Base-by-base conservation (phyloP, 2,329 filamentous ascomycete genomes). In the Sporothrix pallida region DNA sequence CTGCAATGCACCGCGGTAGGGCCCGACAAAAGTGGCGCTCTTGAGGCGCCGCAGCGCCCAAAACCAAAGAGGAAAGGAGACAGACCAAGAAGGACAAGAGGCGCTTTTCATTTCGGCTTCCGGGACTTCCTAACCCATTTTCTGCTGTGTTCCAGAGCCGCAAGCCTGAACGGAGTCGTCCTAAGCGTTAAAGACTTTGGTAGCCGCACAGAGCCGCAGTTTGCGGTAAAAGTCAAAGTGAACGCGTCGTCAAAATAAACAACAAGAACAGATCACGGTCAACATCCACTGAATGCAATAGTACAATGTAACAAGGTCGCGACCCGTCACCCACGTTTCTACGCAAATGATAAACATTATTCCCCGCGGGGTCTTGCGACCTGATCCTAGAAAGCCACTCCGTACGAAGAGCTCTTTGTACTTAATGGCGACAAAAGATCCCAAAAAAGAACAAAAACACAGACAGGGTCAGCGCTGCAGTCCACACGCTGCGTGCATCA, bases 1-100 rank as follows among this genome's bases (percentile, higher is more conserved):
- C 56, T 37, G 56, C 56, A 60, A 60, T 60, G 56, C 56, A 37
- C 26, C 56, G 26, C 56, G 56, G 56, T 60, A 60, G 26, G 26
- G 37, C 23, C 56, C 56, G 56, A n/a, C 52, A 56, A 60, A 37
- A 60, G 26, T 60, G 56, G 56, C 56, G 56, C 26, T 37, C 26
- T 37, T 37, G 52, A 4, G n/a, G 8, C n/a, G 23, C 56, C 6
- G 52, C 31, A 7, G 31, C 31, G 52, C 52, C 9, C 52, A 56
- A 60, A 60, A 2, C 23, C 5, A 17, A 60, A 60, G 23, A 31
- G 56, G n/a, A n/a, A 10, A 23, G 23, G 6, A 56, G 17, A 5
- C 48, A 12, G 13, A 50, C 13, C 5, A 50, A 50, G 9, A 13
- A 50, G 48, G 23, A 26, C 17, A 54, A 54, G 31, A 37, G 31